Conservation (phyloP, 139 green algal species). For the Trebouxia sp. region DNA sequence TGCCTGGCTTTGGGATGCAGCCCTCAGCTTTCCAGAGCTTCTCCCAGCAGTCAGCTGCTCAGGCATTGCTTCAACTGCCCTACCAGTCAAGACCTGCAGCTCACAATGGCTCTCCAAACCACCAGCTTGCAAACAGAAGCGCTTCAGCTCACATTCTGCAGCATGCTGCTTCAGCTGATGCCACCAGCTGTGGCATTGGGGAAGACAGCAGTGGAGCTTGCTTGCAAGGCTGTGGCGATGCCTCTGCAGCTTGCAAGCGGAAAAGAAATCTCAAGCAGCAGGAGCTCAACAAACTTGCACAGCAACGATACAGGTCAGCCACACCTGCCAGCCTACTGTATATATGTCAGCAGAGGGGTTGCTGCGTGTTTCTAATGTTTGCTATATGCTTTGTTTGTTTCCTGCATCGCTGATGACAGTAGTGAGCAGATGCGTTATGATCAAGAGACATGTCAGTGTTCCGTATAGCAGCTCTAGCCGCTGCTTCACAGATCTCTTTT, state of each 20-base stretch:
- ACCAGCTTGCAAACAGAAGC: background rate
- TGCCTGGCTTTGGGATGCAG: background rate
- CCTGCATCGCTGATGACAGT: too few relatives aligned
- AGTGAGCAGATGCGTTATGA: too few relatives aligned
- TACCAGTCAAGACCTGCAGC: constrained; percentile 8
- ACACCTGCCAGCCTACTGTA: too few relatives aligned
- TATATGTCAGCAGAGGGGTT: too few relatives aligned
- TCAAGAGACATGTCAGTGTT: too few relatives aligned
- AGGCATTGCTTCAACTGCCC: constrained; percentile 14
- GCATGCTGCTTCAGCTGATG: background rate
- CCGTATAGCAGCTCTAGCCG: too few relatives aligned
- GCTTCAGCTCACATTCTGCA: constrained; percentile 9
- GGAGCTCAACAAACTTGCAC: constrained; percentile 19
- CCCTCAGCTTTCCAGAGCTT: constrained; percentile 14
- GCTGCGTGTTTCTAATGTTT: too few relatives aligned
- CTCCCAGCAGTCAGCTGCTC: constrained; percentile 24
- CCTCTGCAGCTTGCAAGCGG: constrained; percentile 16
- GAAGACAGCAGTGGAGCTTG: constrained; percentile 1
- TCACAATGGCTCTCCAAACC: background rate
- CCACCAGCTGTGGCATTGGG: constrained; percentile 3
- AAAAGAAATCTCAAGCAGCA: constrained; percentile 22
- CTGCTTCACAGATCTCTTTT: too few relatives aligned
- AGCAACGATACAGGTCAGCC: constrained; percentile 21
- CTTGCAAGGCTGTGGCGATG: constrained; percentile 13
- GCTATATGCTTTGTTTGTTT: too few relatives aligned